Conservation (phyloP, 176 grass and related monocot genomes). For the Urochloa ruziziensis region DNA sequence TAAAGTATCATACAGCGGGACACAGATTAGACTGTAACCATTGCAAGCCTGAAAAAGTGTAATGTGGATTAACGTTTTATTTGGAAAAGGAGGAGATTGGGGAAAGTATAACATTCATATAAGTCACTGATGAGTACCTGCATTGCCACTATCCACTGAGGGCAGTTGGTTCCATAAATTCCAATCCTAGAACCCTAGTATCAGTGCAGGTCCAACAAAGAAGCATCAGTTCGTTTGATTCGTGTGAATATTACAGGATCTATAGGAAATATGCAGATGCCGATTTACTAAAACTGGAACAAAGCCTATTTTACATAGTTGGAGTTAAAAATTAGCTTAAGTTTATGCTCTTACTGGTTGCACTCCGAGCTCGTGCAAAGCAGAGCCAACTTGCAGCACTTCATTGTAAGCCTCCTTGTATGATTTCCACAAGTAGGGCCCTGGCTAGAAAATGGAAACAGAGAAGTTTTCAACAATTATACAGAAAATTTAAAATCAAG, state of each 20-base stretch:
- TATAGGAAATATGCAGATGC: constrained; percentile 3
- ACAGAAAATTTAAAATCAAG: neutral
- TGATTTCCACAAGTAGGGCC: constrained; percentile 91
- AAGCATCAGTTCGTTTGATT: neutral
- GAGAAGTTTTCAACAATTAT: constrained; percentile 6
- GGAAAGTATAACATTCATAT: neutral
- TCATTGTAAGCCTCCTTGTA: constrained; percentile 89
- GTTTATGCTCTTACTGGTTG: constrained; percentile 52
- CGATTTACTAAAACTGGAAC: neutral
- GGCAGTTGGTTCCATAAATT: constrained; percentile 91
- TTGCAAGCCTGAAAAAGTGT: constrained; percentile 81
- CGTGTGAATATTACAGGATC: neutral
- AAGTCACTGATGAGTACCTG: constrained; percentile 44
- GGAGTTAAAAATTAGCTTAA: neutral
- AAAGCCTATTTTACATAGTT: neutral
- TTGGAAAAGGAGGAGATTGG: neutral
- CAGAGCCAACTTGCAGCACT: constrained; percentile 77
- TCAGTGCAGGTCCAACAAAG: constrained; percentile 5
- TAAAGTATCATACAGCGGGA: constrained; percentile 91
- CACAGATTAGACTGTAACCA: constrained; percentile 77
- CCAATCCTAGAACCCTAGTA: constrained; percentile 72
- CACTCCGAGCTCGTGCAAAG: constrained; percentile 58
- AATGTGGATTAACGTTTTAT: constrained; percentile 26
- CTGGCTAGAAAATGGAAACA: constrained; percentile 52
- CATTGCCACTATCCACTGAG: constrained; percentile 91